A percentile compares a stretch with the other conserved stretches of the same genome.
Evolutionary conservation across 1,284 basidiomycete species (phyloP).

Genomic region (Cryptococcus deneoformans): DNA sequence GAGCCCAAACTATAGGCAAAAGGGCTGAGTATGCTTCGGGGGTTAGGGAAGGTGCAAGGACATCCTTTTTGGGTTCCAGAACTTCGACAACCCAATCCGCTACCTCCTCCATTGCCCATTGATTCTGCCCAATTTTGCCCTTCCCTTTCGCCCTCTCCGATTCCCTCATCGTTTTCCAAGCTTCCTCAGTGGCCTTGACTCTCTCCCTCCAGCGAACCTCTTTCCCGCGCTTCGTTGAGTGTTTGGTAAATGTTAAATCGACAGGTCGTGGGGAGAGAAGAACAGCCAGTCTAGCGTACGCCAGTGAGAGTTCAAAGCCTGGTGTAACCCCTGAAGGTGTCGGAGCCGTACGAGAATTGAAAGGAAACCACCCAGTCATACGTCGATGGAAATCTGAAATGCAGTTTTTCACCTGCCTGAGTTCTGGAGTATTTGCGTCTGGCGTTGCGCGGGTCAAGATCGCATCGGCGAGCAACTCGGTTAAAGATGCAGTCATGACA

Average conservation of each 20-base stretch:
- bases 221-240: constrained; percentile 5
- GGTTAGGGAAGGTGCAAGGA: constrained; percentile 55
- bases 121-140: constrained; percentile 6
- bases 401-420: constrained; percentile 16
- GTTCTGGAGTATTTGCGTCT: not conserved
- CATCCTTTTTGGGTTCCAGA: constrained; percentile 53
- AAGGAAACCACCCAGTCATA: constrained; percentile 82
- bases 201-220: constrained; percentile 25
- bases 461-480: constrained; percentile 63
- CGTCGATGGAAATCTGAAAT: constrained; percentile 38
- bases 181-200: constrained; percentile 29
- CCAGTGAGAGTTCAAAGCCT: constrained; percentile 56
- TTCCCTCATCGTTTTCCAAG: constrained; percentile 35
- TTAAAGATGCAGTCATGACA: constrained; percentile 60
- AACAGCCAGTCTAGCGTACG: constrained; percentile 51
- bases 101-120: constrained; percentile 37
- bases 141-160: constrained; percentile 12
- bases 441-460: constrained; percentile 43
- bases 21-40: constrained; percentile 65
- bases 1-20: constrained; percentile 78
- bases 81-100: constrained; percentile 66
- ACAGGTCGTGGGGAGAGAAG: constrained; percentile 29
- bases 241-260: constrained; percentile 5
- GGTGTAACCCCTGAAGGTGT: constrained; percentile 39
- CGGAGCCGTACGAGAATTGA: constrained; percentile 44